These are phyloP conservation scores for Yamadazyma blattariae DNA, from an alignment of 1,139 yeast species.

Conservation along the genomic window DNA sequence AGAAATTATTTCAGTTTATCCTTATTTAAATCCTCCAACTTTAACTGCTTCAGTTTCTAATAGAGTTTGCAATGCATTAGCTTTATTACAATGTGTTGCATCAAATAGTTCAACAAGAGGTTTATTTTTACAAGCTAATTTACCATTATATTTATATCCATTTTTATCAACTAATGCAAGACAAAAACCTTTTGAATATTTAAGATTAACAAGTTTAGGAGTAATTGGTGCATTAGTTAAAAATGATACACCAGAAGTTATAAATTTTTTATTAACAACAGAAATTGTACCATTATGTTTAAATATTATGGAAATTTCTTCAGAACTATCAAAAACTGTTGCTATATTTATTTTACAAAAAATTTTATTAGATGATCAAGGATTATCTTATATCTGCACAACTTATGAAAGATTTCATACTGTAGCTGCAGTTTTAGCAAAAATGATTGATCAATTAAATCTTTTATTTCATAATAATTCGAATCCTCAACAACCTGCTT, in stretches of 20 bases:
- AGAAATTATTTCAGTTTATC: slow-evolving; percentile 88
- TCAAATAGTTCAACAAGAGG: slow-evolving; percentile 89
- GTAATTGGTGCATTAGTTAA: slow-evolving; percentile 96
- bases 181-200: slow-evolving; percentile 89
- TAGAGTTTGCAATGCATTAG: slow-evolving; percentile 93
- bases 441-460: slow-evolving; percentile 82
- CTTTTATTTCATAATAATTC: slow-evolving; percentile 12
- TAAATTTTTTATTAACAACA: slow-evolving; percentile 82
- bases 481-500: slow-evolving; percentile 22
- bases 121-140: slow-evolving; percentile 81
- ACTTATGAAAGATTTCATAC: slow-evolving; percentile 94
- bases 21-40: slow-evolving; percentile 82
- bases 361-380: slow-evolving; percentile 87
- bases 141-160: slow-evolving; percentile 90
- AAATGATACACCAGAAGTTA: slow-evolving; percentile 94
- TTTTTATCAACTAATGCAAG: slow-evolving; percentile 89
- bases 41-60: slow-evolving; percentile 86
- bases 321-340: slow-evolving; percentile 91
- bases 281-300: slow-evolving; percentile 94
- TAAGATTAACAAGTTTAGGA: slow-evolving; percentile 88
- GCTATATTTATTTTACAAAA: slow-evolving; percentile 95
- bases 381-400: slow-evolving; percentile 88
- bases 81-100: slow-evolving; percentile 93
- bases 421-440: slow-evolving; percentile 81
- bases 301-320: slow-evolving; percentile 92